Evolutionary conservation across 352 stramenopile genomes (phyloP), one percentile per base, ranked within the genome.

Genomic region (Pythium myriotylum): DNA sequence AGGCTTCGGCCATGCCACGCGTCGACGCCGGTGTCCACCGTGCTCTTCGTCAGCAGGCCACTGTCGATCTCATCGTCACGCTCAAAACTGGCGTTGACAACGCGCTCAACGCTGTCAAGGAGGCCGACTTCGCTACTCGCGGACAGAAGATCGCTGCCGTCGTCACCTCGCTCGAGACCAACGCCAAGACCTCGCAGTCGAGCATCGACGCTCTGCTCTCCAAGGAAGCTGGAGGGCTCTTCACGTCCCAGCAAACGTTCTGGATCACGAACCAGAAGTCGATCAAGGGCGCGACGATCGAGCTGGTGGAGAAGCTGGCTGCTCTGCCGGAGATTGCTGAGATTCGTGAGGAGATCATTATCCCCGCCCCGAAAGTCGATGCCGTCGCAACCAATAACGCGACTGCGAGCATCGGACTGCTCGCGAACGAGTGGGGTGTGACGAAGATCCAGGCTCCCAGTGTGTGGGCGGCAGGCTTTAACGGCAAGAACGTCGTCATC

Each of bases 231-330:
- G 51, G 12, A 4, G 26, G 5, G 13, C 47, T 62, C 22, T 73
- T 55, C 54, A 4, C 33, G 24, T 53, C 56, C 14, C 16, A 49
- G 10, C n/a, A 59, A 19, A 48, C 39, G 23, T 70, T 62, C 51
- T 79, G 67, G 71, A 69, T 76, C 59, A 54, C 22, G 20, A 74
- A 73, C 58, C 52, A 67, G 42, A 55, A 71, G 32, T 59, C 51
- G 51, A 59, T 79, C 35, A 29, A 73, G 43, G 51, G 59, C 17
- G 67, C 59, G 14, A 53, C 67, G 1, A 45, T n/a, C n/a, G n/a
- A n/a, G n/a, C n/a, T n/a, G n/a, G n/a, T n/a, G n/a, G n/a, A n/a
- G n/a, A n/a, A n/a, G 50, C 59, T 78, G 41, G 33, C 33, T 0
- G 32, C 22, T 2, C 12, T 71, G 14, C 20, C 51, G 1, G 35